Percentiles rank a stretch among this genome's conserved stretches.
Evolutionary conservation across 768 basidiomycete species (phyloP).

Genomic region (Pulveroboletus sp.): DNA sequence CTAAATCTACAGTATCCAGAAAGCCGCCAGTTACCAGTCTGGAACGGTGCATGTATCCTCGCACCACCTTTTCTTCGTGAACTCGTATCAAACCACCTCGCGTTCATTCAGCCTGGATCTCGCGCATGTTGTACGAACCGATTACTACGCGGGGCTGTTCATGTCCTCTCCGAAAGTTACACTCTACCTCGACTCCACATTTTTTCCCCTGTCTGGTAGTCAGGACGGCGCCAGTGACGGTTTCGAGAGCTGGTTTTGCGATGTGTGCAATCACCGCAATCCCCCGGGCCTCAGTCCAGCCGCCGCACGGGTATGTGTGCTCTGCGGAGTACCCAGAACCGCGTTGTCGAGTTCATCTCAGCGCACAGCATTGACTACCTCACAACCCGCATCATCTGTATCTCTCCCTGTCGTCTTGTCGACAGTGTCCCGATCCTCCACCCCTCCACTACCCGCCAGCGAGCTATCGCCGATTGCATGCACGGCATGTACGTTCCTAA

Average conservation of each 20-base stretch:
- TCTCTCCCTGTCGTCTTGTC: constrained; percentile 25
- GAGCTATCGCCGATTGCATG: constrained; percentile 51
- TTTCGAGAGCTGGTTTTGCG: constrained; percentile 73
- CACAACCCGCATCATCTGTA: constrained; percentile 37
- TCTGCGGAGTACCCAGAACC: constrained; percentile 76
- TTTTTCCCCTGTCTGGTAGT: constrained; percentile 20
- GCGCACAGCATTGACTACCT: constrained; percentile 30
- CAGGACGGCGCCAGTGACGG: constrained; percentile 30
- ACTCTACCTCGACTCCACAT: constrained; percentile 48
- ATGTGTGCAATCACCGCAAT: constrained; percentile 84
- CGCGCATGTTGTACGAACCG: constrained; percentile 63
- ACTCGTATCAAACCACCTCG: constrained; percentile 41
- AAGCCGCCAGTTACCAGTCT: constrained; percentile 72
- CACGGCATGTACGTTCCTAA: constrained; percentile 88
- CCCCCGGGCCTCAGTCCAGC: constrained; percentile 69
- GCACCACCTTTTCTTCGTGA: constrained; percentile 82
- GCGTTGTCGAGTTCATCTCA: constrained; percentile 27
- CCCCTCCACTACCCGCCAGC: constrained; percentile 20
- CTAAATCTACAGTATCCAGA: constrained; percentile 60
- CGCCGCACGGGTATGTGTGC: constrained; percentile 61
- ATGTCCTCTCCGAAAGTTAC: constrained; percentile 88
- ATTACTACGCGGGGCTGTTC: constrained; percentile 87
- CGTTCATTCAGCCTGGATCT: constrained; percentile 70
- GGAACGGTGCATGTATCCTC: constrained; percentile 72
- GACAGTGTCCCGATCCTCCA: constrained; percentile 15